Percentiles rank a stretch among this genome's conserved stretches.
phyloP scores from a whole-genome alignment of 164 flowering plant species.

The Liquidambar formosana region DNA sequence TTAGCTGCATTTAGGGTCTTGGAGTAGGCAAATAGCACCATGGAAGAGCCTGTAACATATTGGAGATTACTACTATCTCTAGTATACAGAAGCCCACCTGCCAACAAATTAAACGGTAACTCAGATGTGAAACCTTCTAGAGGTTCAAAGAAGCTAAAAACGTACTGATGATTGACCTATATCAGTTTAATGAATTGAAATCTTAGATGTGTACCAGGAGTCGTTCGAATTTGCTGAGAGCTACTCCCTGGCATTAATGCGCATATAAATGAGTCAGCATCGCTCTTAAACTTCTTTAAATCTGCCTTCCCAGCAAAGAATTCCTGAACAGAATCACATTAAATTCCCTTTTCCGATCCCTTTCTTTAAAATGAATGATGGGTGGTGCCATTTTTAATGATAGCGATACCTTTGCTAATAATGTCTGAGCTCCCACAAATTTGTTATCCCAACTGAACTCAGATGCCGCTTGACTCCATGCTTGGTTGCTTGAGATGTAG shows the following conservation, averaged over 20 bases:
- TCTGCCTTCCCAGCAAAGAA: slow-evolving; percentile 45
- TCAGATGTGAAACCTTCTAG: too few relatives aligned
- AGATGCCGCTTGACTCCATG: slow-evolving; percentile 51
- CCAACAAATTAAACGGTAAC: not conserved
- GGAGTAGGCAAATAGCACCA: slow-evolving; percentile 53
- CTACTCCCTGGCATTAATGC: slow-evolving; percentile 79
- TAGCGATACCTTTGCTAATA: slow-evolving; percentile 52
- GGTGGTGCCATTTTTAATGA: too few relatives aligned
- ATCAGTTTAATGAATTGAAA: too few relatives aligned
- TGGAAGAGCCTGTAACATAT: slow-evolving; percentile 56
- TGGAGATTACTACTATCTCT: slow-evolving; percentile 70
- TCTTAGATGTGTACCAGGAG: slow-evolving; percentile 51
- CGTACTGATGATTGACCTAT: too few relatives aligned
- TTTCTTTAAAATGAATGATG: not conserved
- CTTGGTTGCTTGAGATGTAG: slow-evolving; percentile 51
- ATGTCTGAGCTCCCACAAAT: slow-evolving; percentile 65
- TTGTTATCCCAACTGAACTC: slow-evolving; percentile 98
- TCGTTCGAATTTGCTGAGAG: slow-evolving; percentile 56
- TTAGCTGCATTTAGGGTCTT: slow-evolving; percentile 36
- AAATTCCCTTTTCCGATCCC: not conserved
- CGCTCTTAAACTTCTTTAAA: slow-evolving; percentile 48
- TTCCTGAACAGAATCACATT: slow-evolving; percentile 37
- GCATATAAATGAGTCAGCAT: slow-evolving; percentile 67
- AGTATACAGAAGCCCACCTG: slow-evolving; percentile 72
- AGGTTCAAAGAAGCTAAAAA: too few relatives aligned